Evolutionary conservation across 2,329 filamentous ascomycete species (phyloP).

Genomic region (Aspergillus novoparasiticus): DNA sequence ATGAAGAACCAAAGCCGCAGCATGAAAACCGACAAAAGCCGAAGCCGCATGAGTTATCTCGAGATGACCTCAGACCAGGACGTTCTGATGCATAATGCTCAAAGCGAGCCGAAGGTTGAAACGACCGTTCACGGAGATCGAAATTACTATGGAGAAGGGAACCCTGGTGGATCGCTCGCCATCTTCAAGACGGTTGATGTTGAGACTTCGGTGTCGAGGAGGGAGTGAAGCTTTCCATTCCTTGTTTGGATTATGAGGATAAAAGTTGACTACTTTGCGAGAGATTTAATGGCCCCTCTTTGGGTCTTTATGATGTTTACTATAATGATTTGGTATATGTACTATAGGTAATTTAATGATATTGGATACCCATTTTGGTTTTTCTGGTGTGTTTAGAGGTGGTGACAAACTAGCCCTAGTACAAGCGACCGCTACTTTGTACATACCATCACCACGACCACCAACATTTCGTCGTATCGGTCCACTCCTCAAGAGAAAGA

Average conservation of each 20-base stretch:
- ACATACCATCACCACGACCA: too few species aligned
- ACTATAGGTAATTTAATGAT: not conserved
- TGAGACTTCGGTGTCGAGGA: slow-evolving; percentile 22
- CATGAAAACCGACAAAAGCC: slow-evolving; percentile 20
- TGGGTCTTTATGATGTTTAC: not conserved
- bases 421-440: too few species aligned
- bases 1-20: slow-evolving; percentile 18
- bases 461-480: too few species aligned
- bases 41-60: slow-evolving; percentile 18
- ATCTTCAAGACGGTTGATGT: slow-evolving; percentile 35
- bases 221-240: not conserved
- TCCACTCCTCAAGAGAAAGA: too few species aligned
- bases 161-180: slow-evolving; percentile 12
- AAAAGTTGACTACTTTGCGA: not conserved
- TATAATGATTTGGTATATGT: not conserved
- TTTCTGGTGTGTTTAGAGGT: not conserved
- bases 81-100: slow-evolving; percentile 28
- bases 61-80: slow-evolving; percentile 29
- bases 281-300: not conserved
- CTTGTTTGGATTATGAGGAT: not conserved
- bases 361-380: not conserved
- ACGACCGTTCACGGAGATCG: slow-evolving; percentile 28
- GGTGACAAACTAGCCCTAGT: too few species aligned
- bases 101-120: slow-evolving; percentile 30
- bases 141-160: not conserved